phyloP scores from a whole-genome alignment of 495 filamentous ascomycete genomes.

The Mycothermus thermophilus region DNA sequence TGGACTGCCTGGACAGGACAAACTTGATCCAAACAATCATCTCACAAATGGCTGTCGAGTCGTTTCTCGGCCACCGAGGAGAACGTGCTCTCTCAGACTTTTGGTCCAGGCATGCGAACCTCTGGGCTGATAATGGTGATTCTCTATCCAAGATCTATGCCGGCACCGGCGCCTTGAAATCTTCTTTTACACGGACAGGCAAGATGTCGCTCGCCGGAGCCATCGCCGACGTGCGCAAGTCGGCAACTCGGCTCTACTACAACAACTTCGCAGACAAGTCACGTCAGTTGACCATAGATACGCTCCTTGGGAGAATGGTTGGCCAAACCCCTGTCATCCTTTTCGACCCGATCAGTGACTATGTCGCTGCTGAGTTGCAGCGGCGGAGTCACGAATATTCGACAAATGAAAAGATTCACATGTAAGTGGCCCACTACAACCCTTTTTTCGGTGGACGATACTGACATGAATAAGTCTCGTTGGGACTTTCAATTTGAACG shows the following conservation, averaged over 20 bases:
- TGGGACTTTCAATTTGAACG: slow-evolving; percentile 93
- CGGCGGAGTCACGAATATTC: slow-evolving; percentile 42
- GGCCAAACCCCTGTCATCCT: slow-evolving; percentile 73
- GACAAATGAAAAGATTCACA: slow-evolving; percentile 34
- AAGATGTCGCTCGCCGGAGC: slow-evolving; percentile 93
- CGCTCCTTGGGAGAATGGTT: slow-evolving; percentile 70
- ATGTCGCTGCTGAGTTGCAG: slow-evolving; percentile 59
- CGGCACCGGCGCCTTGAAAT: slow-evolving; percentile 87
- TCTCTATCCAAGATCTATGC: slow-evolving; percentile 90
- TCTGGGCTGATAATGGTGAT: slow-evolving; percentile 99
- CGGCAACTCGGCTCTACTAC: slow-evolving; percentile 82
- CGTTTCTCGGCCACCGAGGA: slow-evolving; percentile 56
- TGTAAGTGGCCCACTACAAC: slow-evolving; percentile 18
- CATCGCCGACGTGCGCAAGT: slow-evolving; percentile 90
- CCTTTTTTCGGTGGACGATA: neutral
- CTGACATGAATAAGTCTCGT: slow-evolving; percentile 51
- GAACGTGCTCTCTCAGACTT: slow-evolving; percentile 60
- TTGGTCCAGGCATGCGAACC: slow-evolving; percentile 73
- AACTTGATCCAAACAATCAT: slow-evolving; percentile 94
- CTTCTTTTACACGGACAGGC: slow-evolving; percentile 86
- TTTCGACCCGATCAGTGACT: slow-evolving; percentile 89
- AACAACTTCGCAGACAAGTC: slow-evolving; percentile 95
- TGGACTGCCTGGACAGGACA: slow-evolving; percentile 91
- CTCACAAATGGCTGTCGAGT: slow-evolving; percentile 76
- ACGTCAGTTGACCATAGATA: slow-evolving; percentile 86